These are phyloP conservation scores for Boletus huronensis DNA, from an alignment of 768 basidiomycete species.

Conservation along the genomic window DNA sequence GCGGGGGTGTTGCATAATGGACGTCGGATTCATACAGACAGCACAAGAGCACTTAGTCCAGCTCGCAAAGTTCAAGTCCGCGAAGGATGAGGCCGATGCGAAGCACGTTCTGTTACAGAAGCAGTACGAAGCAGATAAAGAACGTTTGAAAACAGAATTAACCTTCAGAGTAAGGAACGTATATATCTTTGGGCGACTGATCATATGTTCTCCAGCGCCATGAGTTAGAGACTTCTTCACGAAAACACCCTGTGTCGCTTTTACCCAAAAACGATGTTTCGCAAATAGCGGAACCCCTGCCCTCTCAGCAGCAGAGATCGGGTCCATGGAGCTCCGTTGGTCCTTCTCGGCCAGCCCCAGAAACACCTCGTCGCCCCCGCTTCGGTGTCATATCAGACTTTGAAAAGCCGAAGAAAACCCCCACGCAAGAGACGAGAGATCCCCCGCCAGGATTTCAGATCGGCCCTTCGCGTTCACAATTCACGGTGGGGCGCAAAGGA, in stretches of 20 bases:
- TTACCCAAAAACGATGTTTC: slow-evolving; percentile 44
- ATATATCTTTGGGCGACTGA: slow-evolving; percentile 11
- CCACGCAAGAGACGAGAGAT: slow-evolving; percentile 14
- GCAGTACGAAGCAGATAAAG: slow-evolving; percentile 63
- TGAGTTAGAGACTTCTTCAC: slow-evolving; percentile 55
- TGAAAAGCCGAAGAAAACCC: slow-evolving; percentile 19
- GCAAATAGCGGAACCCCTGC: slow-evolving; percentile 38
- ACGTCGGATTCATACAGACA: slow-evolving; percentile 36
- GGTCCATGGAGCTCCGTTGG: slow-evolving; percentile 25
- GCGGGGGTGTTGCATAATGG: not conserved
- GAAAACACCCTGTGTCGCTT: slow-evolving; percentile 46
- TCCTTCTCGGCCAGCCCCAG: slow-evolving; percentile 29
- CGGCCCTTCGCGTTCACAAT: slow-evolving; percentile 19
- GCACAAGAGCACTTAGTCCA: slow-evolving; percentile 57
- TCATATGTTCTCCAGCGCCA: slow-evolving; percentile 49
- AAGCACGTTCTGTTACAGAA: slow-evolving; percentile 54
- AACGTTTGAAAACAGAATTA: slow-evolving; percentile 64
- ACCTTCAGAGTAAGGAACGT: slow-evolving; percentile 56
- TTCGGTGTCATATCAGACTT: slow-evolving; percentile 29
- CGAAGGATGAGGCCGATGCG: slow-evolving; percentile 59
- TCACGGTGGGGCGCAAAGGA: slow-evolving; percentile 11
- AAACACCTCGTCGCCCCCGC: slow-evolving; percentile 39
- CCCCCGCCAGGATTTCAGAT: slow-evolving; percentile 28
- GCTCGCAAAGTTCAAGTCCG: slow-evolving; percentile 51
- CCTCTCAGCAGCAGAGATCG: slow-evolving; percentile 40